Evolutionary conservation across 202 grass and related monocot species (phyloP), one percentile per base, ranked within the genome.

Genomic region (Tripidium arundinaceum): DNA sequence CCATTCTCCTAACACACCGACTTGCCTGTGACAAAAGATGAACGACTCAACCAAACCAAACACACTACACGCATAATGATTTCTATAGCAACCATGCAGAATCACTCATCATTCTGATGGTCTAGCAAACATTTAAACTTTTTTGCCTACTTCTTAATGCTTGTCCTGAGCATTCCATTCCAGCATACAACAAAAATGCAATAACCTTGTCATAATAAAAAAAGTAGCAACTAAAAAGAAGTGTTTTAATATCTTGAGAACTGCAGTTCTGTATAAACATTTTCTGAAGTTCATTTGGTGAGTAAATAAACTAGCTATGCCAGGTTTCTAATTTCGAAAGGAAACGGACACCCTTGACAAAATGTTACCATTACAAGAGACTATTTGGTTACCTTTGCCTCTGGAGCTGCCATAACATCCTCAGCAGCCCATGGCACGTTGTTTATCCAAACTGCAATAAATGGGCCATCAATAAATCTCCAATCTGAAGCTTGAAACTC

Each of bases 381-480:
- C 16, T 77, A 75, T n/a, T n/a, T 22, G 24, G 61, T 57, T 80
- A 97, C 91, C 91, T 90, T 84, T 77, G 94, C 94, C 54, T 91
- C 77, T 29, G 91, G 91, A 71, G 94, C 94, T 21, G 87, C 79
- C 91, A 92, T 88, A 65, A 81, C 13, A 81, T 86, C 83, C 74
- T 92, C 87, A 18, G 87, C 63, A 50, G 85, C 89, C 91, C 94
- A 97, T 15, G 87, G 87, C 11, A 94, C 91, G 58, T 94, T 92
- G 37, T 88, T 82, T 46, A 92, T 43, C 83, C 89, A 94, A 77
- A 97, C 87, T 10, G 83, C 79, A 85, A 97, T 65, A 59, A 94
- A 97, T 7, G 94, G 89, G 19, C 91, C 91, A 59, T 97, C 80
- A 46, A 94, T 18, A 65, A 61, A 88, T 38, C 91, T 87, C 91